Conservation (phyloP, 116 monocot species). For the Papilionanthe hybrid region DNA sequence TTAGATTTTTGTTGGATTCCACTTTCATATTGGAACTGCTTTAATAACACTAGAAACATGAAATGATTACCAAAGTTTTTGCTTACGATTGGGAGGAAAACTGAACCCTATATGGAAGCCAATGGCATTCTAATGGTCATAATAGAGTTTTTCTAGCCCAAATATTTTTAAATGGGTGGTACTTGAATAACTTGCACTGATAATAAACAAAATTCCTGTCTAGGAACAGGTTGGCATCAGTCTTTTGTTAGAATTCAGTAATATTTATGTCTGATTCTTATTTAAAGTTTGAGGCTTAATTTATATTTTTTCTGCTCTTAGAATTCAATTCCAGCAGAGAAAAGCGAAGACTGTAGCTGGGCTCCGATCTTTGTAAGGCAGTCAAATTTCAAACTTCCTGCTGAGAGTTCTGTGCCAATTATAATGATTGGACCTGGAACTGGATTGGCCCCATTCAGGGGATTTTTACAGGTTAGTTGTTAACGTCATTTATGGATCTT, state of each 20-base stretch:
- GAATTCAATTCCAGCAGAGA: constrained; percentile 45
- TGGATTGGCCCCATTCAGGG: constrained; percentile 78
- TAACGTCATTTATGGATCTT: not conserved
- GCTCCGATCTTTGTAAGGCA: constrained; percentile 76
- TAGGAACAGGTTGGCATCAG: too few relatives aligned
- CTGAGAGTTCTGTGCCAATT: constrained; percentile 58
- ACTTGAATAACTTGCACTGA: too few relatives aligned
- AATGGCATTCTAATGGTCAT: not conserved
- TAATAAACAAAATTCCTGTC: too few relatives aligned
- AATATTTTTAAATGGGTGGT: too few relatives aligned
- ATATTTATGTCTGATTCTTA: not conserved
- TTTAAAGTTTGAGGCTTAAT: not conserved
- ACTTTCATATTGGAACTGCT: not conserved
- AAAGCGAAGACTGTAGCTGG: constrained; percentile 60
- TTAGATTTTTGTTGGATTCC: not conserved
- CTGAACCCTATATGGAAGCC: not conserved
- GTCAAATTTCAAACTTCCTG: constrained; percentile 73
- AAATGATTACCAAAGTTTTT: too few relatives aligned
- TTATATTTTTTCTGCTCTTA: constrained; percentile 7
- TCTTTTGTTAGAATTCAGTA: not conserved
- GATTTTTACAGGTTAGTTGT: constrained; percentile 67
- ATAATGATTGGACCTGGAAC: constrained; percentile 92
- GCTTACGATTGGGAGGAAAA: not conserved
- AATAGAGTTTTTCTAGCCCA: too few relatives aligned
- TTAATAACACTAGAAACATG: too few relatives aligned